These are phyloP conservation scores for Calophaca sinica DNA, from an alignment of 306 rosid species.

Conservation along the genomic window DNA sequence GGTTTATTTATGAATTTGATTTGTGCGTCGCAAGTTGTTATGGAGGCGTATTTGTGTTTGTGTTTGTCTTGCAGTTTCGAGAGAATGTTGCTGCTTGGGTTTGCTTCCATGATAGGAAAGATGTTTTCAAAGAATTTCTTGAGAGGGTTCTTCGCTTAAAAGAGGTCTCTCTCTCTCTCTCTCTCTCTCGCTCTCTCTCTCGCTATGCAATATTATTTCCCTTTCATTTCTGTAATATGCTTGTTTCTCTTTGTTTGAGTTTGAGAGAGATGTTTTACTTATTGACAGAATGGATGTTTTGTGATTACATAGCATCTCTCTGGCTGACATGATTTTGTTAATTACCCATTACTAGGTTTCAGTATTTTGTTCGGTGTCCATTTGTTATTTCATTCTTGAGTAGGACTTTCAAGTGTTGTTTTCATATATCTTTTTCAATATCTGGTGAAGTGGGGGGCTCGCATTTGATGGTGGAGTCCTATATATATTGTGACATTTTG, in stretches of 20 bases:
- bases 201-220: background rate
- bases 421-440: too few relatives aligned
- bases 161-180: conserved; percentile 65
- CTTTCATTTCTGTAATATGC: background rate
- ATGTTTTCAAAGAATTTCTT: conserved; percentile 75
- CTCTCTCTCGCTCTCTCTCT: conserved; percentile 44
- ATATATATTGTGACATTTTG: conserved; percentile 11
- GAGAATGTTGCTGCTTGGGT: conserved; percentile 97
- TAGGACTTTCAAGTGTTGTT: too few relatives aligned
- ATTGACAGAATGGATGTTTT: background rate
- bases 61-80: conserved; percentile 69
- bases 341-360: background rate
- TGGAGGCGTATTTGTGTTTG: background rate
- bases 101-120: conserved; percentile 86
- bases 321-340: background rate
- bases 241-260: conserved; percentile 5
- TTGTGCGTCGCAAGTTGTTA: background rate
- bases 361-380: conserved; percentile 2
- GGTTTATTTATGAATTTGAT: background rate
- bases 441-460: background rate
- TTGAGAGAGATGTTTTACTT: conserved; percentile 1
- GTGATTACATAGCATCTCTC: too few relatives aligned
- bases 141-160: conserved; percentile 89
- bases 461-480: conserved; percentile 29
- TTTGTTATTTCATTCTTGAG: too few relatives aligned